A percentile compares a stretch with the other conserved stretches of the same genome.
These are phyloP conservation scores for Mycena olivaceomarginata DNA, from an alignment of 768 basidiomycete genomes.

Conservation along the genomic window DNA sequence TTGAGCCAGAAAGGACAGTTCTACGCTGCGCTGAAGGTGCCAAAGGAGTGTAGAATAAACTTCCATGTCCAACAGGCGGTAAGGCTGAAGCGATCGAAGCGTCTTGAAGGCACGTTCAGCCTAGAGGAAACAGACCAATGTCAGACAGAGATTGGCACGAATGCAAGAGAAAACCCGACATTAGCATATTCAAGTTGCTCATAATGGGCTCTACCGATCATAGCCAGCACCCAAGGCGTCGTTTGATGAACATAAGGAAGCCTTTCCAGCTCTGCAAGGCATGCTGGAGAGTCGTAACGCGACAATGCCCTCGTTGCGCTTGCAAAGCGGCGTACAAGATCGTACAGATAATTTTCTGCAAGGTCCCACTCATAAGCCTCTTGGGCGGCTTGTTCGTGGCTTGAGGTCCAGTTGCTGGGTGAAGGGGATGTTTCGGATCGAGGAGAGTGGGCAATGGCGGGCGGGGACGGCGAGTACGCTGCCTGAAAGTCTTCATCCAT, in stretches of 20 bases:
- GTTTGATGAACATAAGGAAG: conserved; percentile 85
- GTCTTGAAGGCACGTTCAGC: conserved; percentile 93
- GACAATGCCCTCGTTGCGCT: conserved; percentile 85
- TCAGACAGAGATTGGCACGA: conserved; percentile 40
- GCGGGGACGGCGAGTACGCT: conserved; percentile 77
- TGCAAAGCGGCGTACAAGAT: conserved; percentile 88
- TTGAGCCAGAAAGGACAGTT: conserved; percentile 95
- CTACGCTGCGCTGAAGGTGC: conserved; percentile 91
- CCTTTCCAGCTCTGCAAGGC: conserved; percentile 84
- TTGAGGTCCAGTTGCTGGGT: conserved; percentile 77
- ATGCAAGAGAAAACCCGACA: conserved; percentile 70
- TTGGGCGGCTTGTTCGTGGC: conserved; percentile 83
- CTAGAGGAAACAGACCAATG: conserved; percentile 64
- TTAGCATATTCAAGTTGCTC: conserved; percentile 92
- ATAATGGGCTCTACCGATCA: conserved; percentile 92
- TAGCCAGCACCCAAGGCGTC: conserved; percentile 85
- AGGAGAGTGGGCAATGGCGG: conserved; percentile 76
- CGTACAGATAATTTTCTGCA: conserved; percentile 90
- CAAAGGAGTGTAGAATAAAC: conserved; percentile 96
- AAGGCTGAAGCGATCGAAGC: conserved; percentile 90
- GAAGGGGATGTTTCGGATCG: conserved; percentile 79
- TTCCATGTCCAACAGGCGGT: conserved; percentile 95
- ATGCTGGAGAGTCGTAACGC: conserved; percentile 84
- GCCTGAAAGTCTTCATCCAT: conserved; percentile 79
- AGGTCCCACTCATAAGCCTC: conserved; percentile 82